Evolutionary conservation across 2,329 filamentous ascomycete genomes (phyloP).

Genomic region (Colletotrichum spaethianum): DNA sequence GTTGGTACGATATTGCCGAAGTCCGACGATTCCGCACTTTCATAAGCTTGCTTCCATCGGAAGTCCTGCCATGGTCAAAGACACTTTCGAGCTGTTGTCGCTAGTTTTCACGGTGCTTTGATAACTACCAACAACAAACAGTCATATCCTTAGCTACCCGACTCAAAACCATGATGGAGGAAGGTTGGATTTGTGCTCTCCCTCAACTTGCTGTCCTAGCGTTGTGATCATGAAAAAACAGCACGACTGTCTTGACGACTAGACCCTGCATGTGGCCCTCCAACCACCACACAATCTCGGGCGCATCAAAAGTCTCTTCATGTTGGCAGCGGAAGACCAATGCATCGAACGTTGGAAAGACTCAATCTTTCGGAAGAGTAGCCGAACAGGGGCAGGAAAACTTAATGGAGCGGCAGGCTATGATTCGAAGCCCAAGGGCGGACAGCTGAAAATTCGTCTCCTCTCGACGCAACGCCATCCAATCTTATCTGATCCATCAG

Average conservation of each 20-base stretch:
- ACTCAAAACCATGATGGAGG: no score
- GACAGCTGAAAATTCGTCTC: conserved; percentile 22
- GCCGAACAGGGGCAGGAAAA: conserved; percentile 15
- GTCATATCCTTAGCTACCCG: no score
- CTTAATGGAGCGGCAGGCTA: not conserved
- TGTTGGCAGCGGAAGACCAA: not conserved
- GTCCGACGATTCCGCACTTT: not conserved
- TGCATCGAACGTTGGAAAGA: not conserved
- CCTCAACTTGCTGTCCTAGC: no score
- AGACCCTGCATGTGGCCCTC: not conserved
- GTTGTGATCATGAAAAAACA: no score
- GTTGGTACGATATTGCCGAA: not conserved
- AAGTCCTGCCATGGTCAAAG: not conserved
- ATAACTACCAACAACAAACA: no score
- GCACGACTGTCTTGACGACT: not conserved
- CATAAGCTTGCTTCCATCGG: not conserved
- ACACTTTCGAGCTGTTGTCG: not conserved
- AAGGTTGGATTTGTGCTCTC: no score
- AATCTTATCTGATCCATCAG: conserved; percentile 40
- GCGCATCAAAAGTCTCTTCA: not conserved
- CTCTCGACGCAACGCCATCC: conserved; percentile 5
- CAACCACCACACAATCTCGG: not conserved
- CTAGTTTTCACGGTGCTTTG: no score
- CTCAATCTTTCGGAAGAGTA: conserved; percentile 13
- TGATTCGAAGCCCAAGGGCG: not conserved